Conservation (phyloP, 2,329 filamentous ascomycete genomes). For the Microdochium bolleyi region DNA sequence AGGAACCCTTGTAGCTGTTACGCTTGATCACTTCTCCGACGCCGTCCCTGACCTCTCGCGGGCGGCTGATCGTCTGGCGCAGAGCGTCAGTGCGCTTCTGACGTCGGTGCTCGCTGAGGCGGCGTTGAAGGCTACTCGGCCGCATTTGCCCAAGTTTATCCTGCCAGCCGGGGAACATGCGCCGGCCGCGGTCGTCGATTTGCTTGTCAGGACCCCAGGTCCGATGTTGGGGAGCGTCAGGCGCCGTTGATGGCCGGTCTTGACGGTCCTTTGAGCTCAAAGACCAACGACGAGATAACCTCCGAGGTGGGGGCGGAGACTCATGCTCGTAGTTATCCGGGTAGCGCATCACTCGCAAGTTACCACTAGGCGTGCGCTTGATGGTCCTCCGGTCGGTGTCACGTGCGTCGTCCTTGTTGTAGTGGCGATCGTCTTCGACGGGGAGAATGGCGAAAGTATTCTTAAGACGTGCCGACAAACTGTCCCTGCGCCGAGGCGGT, state of each 20-base stretch:
- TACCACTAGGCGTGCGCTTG: slow-evolving; percentile 50
- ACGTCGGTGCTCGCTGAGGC: slow-evolving; percentile 48
- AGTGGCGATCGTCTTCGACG: slow-evolving; percentile 30
- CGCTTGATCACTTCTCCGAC: slow-evolving; percentile 48
- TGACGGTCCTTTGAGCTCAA: slow-evolving; percentile 28
- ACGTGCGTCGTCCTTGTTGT: slow-evolving; percentile 20
- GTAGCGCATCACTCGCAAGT: slow-evolving; percentile 42
- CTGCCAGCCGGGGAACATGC: slow-evolving; percentile 28
- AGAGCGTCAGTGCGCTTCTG: slow-evolving; percentile 52
- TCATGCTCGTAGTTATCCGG: neutral
- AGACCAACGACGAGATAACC: neutral
- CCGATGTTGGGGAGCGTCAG: slow-evolving; percentile 15
- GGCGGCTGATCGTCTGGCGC: slow-evolving; percentile 51
- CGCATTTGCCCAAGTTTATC: slow-evolving; percentile 38
- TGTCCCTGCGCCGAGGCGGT: slow-evolving; percentile 29
- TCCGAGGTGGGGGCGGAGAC: neutral
- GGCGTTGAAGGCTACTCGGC: slow-evolving; percentile 44
- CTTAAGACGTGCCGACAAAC: slow-evolving; percentile 45
- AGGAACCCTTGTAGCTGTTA: slow-evolving; percentile 25
- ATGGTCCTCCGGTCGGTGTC: slow-evolving; percentile 48
- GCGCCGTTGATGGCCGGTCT: slow-evolving; percentile 27
- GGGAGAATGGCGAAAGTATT: slow-evolving; percentile 55
- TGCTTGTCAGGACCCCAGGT: slow-evolving; percentile 20
- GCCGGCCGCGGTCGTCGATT: slow-evolving; percentile 19
- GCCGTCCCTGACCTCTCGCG: slow-evolving; percentile 49